Evolutionary conservation across 306 rosid genomes (phyloP).

Genomic region (Dryas drummondii): DNA sequence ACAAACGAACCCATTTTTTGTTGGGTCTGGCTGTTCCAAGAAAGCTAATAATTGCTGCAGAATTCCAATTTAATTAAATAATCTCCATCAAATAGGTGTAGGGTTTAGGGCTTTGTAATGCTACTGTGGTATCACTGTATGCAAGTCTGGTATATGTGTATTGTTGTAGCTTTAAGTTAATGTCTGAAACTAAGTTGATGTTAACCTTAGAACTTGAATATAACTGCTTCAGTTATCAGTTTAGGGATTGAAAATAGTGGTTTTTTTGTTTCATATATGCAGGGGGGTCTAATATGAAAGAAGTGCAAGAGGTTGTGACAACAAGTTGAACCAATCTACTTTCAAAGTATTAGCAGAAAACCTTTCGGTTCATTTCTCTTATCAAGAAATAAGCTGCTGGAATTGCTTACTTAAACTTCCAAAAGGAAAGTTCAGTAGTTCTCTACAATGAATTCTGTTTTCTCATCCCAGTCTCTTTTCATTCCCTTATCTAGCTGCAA

Average conservation of each 20-base stretch:
- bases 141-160: neutral
- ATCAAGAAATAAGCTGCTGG: neutral
- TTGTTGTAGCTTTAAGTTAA: neutral
- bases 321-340: neutral
- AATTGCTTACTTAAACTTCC: constrained; percentile 5
- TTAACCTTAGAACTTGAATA: neutral
- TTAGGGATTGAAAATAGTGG: neutral
- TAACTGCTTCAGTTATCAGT: neutral
- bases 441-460: constrained; percentile 63
- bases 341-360: neutral
- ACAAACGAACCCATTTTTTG: neutral
- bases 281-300: neutral
- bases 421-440: neutral
- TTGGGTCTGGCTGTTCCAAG: neutral
- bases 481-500: constrained; percentile 31
- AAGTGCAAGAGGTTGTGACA: constrained; percentile 1
- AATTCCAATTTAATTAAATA: neutral
- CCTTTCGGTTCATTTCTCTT: neutral
- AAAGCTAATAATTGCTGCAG: neutral
- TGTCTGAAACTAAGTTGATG: constrained; percentile 1
- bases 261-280: neutral
- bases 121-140: neutral
- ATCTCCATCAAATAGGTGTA: neutral
- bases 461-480: constrained; percentile 31
- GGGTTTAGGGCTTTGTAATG: neutral